Conservation (phyloP, 1,284 basidiomycete species). For the Pseudozyma thailandica region DNA sequence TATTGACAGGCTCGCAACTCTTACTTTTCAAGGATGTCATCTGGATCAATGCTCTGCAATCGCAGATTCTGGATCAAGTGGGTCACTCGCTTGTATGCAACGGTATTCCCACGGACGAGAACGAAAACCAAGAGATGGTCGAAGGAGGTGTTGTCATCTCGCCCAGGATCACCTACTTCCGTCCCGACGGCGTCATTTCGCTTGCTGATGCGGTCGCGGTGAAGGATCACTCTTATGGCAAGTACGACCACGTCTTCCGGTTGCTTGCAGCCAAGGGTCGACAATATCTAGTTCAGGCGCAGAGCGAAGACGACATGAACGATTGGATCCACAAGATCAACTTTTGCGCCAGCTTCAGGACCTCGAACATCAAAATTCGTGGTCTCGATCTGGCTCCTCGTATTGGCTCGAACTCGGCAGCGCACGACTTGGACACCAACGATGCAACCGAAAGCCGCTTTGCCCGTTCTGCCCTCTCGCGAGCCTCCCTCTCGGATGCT, state of each 20-base stretch:
- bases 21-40: conserved; percentile 88
- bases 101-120: conserved; percentile 30
- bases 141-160: conserved; percentile 69
- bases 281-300: conserved; percentile 83
- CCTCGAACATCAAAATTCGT: conserved; percentile 84
- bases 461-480: conserved; percentile 11
- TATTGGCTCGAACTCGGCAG: conserved; percentile 2
- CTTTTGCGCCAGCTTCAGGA: conserved; percentile 91
- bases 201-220: conserved; percentile 70
- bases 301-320: conserved; percentile 81
- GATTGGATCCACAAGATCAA: conserved; percentile 94
- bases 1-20: conserved; percentile 89
- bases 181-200: conserved; percentile 86
- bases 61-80: conserved; percentile 70
- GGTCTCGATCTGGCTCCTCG: conserved; percentile 68
- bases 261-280: conserved; percentile 75
- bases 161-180: conserved; percentile 75
- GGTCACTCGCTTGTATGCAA: conserved; percentile 47
- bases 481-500: conserved; percentile 28
- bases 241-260: conserved; percentile 81
- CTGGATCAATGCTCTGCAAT: conserved; percentile 74
- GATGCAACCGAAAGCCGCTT: conserved; percentile 40
- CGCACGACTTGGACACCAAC: conserved; percentile 25
- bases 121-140: conserved; percentile 14
- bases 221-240: conserved; percentile 51